A percentile compares a stretch with the other conserved stretches of the same genome.
Conservation (phyloP, 2,329 filamentous ascomycete species). For the Spiromastix sp. region DNA sequence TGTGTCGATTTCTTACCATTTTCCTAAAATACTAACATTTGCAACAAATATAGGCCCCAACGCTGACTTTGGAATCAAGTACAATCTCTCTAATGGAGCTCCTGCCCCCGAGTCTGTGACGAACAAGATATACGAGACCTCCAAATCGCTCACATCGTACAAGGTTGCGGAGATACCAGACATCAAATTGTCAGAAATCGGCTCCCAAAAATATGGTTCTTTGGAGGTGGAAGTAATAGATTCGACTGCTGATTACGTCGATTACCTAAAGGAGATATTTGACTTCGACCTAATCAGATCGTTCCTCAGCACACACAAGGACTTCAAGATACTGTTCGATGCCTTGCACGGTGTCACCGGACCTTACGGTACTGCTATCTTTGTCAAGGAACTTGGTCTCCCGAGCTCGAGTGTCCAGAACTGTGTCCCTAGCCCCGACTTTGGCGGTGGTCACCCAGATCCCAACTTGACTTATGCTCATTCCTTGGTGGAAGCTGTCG, state of each 20-base stretch:
- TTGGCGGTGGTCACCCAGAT: constrained; percentile 93
- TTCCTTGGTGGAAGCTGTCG: constrained; percentile 85
- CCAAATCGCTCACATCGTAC: constrained; percentile 83
- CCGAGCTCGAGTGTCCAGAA: constrained; percentile 72
- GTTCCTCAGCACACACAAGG: constrained; percentile 75
- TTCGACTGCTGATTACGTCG: constrained; percentile 81
- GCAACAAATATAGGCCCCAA: constrained; percentile 56
- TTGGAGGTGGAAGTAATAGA: constrained; percentile 94
- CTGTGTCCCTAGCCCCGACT: constrained; percentile 85
- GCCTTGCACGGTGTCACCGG: constrained; percentile 91
- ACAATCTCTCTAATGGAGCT: constrained; percentile 93
- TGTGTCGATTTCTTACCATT: background rate
- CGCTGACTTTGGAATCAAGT: constrained; percentile 99
- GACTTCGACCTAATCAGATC: constrained; percentile 93
- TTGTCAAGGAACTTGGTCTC: constrained; percentile 84
- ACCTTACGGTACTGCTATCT: constrained; percentile 88
- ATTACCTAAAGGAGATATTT: constrained; percentile 97
- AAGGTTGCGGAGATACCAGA: constrained; percentile 82
- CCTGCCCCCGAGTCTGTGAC: constrained; percentile 93
- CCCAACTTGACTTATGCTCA: constrained; percentile 96
- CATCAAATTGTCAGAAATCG: constrained; percentile 72
- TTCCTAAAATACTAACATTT: too few relatives aligned
- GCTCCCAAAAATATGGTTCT: constrained; percentile 69
- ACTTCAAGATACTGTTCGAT: constrained; percentile 97
- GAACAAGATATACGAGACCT: constrained; percentile 92